Evolutionary conservation across 805 yeast species (phyloP), one percentile per base, ranked within the genome.

Genomic region (Metschnikowia picachoensis): DNA sequence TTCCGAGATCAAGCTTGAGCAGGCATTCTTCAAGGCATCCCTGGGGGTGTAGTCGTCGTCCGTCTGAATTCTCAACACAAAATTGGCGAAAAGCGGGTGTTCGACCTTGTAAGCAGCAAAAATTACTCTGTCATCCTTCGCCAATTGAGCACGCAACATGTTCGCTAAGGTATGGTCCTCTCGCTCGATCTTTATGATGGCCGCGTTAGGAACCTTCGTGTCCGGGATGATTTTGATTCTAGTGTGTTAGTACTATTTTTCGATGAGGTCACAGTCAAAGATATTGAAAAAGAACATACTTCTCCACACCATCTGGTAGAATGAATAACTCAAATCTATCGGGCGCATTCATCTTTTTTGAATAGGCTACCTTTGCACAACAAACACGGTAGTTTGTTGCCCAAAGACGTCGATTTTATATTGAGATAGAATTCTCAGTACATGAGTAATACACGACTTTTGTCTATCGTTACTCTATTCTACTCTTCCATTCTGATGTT

Each of bases 121-220:
- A 31, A 94, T 64, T n/a, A 94, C 99, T 55, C 83, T 82, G 41
- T 83, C 82, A 65, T 94, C 98, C 60, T 82, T 83, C 50, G 89
- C 76, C 46, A 94, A 78, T 63, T 92, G 96, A 28, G 91, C 83
- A 62, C 96, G 79, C 49, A 94, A 76, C 58, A 94, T 67, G 65
- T 94, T 94, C 27, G 96, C 99, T 49, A 94, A 74, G 3, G 99
- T 94, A 64, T 94, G 99, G 66, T 94, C 99, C 66, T 94, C 99
- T 63, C 96, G 85, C 67, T 94, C 98, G 57, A 94, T 89, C 51
- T 88, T 89, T 56, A 94, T 78, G 50, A 91, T 80, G 39, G 95
- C 91, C 37, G 98, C 95, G 64, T 94, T 94, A 17, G 98, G 96
- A 31, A 92, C 94, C 60, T 91, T 87, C 46, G 95, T 82, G 68